Evolutionary conservation across 495 filamentous ascomycete species (phyloP).

Genomic region (Oidiodendron maius): DNA sequence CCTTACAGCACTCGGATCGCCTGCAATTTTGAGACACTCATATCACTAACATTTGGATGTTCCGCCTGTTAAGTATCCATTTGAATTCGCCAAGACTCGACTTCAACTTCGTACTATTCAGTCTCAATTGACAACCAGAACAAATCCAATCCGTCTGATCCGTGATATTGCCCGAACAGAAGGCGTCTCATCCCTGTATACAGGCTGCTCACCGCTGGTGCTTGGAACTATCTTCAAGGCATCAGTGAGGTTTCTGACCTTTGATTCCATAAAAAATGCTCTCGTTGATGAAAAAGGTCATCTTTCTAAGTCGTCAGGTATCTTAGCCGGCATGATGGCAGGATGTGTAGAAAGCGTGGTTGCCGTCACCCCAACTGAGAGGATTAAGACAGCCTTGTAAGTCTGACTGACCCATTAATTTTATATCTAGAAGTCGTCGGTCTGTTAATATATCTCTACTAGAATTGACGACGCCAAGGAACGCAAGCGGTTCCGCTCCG

Average conservation of each 20-base stretch:
- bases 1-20: no score
- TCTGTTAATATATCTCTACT: no score
- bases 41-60: no score
- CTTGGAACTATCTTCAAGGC: constrained; percentile 46
- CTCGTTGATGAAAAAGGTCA: constrained; percentile 37
- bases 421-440: no score
- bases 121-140: not conserved
- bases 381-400: constrained; percentile 62
- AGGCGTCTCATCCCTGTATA: not conserved
- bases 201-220: constrained; percentile 9
- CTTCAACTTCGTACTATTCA: not conserved
- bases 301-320: constrained; percentile 37
- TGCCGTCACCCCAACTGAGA: constrained; percentile 59
- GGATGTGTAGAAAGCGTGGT: constrained; percentile 51
- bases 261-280: constrained; percentile 54
- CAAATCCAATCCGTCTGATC: not conserved
- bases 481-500: constrained; percentile 41
- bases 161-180: constrained; percentile 1
- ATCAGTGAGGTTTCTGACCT: constrained; percentile 58
- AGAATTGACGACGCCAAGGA: constrained; percentile 60
- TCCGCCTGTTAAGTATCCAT: constrained; percentile 12
- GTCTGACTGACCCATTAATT: no score
- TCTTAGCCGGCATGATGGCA: constrained; percentile 54
- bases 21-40: constrained; percentile 1
- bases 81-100: constrained; percentile 11